A percentile compares a stretch with the other conserved stretches of the same genome.
These are phyloP conservation scores for Ophiostoma himal-ulmi DNA, from an alignment of 2,329 filamentous ascomycete species.

Conservation along the genomic window DNA sequence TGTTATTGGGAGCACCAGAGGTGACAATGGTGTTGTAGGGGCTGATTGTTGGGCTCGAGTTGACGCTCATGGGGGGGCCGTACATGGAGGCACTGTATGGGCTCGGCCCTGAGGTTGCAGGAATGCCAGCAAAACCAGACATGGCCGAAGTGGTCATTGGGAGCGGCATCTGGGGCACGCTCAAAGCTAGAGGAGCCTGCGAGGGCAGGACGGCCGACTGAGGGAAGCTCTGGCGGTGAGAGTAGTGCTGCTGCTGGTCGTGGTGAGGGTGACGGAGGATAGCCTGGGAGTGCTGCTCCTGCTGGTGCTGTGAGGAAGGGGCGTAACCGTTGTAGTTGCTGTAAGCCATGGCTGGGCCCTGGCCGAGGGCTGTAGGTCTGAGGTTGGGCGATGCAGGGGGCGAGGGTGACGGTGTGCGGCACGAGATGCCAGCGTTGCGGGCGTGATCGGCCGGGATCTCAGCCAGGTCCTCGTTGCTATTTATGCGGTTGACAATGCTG, in stretches of 20 bases:
- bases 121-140: neutral
- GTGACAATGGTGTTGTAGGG: neutral
- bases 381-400: neutral
- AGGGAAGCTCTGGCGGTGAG: neutral
- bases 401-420: conserved; percentile 18
- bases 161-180: neutral
- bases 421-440: conserved; percentile 22
- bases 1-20: neutral
- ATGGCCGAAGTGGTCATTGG: neutral
- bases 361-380: neutral
- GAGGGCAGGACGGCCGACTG: conserved; percentile 5
- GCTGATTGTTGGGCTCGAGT: neutral
- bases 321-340: neutral
- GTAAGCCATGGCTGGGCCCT: neutral
- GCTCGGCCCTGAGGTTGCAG: neutral
- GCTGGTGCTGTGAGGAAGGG: conserved; percentile 13
- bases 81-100: neutral
- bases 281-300: neutral
- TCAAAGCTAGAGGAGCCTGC: neutral
- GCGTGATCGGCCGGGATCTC: conserved; percentile 26
- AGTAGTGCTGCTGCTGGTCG: neutral
- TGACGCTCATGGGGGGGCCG: neutral
- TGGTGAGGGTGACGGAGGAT: neutral
- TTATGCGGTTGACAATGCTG: conserved; percentile 25
- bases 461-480: conserved; percentile 25